Conservation (phyloP, 2,329 filamentous ascomycete species). For the Purpureocillium lavendulum region DNA sequence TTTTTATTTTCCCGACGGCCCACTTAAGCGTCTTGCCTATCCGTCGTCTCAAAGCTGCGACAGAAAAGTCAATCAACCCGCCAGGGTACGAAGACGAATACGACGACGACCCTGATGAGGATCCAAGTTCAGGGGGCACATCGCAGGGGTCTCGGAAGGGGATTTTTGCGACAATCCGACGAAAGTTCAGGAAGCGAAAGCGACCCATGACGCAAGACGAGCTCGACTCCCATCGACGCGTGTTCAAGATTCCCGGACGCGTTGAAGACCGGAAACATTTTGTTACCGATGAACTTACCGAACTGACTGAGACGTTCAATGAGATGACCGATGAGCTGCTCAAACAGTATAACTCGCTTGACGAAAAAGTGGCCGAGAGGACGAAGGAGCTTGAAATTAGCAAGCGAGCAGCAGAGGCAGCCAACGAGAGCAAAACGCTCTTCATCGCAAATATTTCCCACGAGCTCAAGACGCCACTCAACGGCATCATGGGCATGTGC, state of each 20-base stretch:
- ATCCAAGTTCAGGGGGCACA: constrained; percentile 29
- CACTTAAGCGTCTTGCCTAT: constrained; percentile 79
- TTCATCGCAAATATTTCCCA: constrained; percentile 93
- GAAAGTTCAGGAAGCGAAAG: constrained; percentile 24
- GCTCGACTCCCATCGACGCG: constrained; percentile 33
- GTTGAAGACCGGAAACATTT: constrained; percentile 68
- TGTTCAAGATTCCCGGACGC: constrained; percentile 78
- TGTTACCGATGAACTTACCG: constrained; percentile 77
- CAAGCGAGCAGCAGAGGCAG: constrained; percentile 88
- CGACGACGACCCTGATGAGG: constrained; percentile 37
- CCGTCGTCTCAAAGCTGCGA: constrained; percentile 64
- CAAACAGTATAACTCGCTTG: constrained; percentile 76
- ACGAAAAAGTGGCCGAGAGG: constrained; percentile 75
- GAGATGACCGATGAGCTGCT: constrained; percentile 88
- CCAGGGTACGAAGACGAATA: constrained; percentile 48
- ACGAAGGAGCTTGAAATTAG: constrained; percentile 80
- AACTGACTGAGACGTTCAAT: constrained; percentile 79
- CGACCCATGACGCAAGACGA: constrained; percentile 14
- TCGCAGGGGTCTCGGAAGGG: constrained; percentile 38
- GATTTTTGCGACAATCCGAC: constrained; percentile 27
- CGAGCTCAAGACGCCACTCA: constrained; percentile 87
- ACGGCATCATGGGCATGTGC: constrained; percentile 92
- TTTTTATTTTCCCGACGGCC: constrained; percentile 69
- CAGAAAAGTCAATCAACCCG: constrained; percentile 62
- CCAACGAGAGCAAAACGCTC: constrained; percentile 92